Evolutionary conservation across 495 filamentous ascomycete species (phyloP).

Genomic region (Neurospora tetrasperma): DNA sequence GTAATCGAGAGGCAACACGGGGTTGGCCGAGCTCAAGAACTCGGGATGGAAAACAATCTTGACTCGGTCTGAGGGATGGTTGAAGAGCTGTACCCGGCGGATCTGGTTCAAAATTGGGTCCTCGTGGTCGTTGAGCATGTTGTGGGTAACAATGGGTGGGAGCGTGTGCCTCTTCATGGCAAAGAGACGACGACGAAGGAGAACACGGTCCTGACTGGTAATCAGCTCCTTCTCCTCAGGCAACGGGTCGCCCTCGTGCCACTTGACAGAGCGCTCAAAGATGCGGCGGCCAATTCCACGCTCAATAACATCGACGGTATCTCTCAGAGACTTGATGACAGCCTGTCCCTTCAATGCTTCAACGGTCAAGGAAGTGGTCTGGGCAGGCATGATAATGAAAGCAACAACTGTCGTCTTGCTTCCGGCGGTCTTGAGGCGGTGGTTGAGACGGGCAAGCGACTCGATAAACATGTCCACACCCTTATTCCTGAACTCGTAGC

Average conservation of each 20-base stretch:
- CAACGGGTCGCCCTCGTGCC: slow-evolving; percentile 87
- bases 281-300: slow-evolving; percentile 82
- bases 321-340: slow-evolving; percentile 88
- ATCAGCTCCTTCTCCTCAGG: slow-evolving; percentile 95
- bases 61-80: slow-evolving; percentile 86
- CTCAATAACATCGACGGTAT: slow-evolving; percentile 86
- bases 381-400: slow-evolving; percentile 97
- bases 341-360: slow-evolving; percentile 95
- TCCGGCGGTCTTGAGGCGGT: slow-evolving; percentile 70
- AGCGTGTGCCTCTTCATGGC: slow-evolving; percentile 88
- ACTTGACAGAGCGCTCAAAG: slow-evolving; percentile 84
- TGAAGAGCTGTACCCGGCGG: slow-evolving; percentile 91
- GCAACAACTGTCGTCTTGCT: slow-evolving; percentile 96
- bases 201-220: slow-evolving; percentile 80
- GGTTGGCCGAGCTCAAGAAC: slow-evolving; percentile 91
- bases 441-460: slow-evolving; percentile 86
- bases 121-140: slow-evolving; percentile 90
- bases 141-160: slow-evolving; percentile 97
- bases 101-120: slow-evolving; percentile 96
- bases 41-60: slow-evolving; percentile 98
- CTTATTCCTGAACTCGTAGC: slow-evolving; percentile 97
- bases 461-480: slow-evolving; percentile 99
- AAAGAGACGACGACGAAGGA: slow-evolving; percentile 83
- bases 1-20: slow-evolving; percentile 90
- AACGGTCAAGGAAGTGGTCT: slow-evolving; percentile 91